phyloP scores from a whole-genome alignment of 208 protist species.

The Acanthamoeba culbertsoni region DNA sequence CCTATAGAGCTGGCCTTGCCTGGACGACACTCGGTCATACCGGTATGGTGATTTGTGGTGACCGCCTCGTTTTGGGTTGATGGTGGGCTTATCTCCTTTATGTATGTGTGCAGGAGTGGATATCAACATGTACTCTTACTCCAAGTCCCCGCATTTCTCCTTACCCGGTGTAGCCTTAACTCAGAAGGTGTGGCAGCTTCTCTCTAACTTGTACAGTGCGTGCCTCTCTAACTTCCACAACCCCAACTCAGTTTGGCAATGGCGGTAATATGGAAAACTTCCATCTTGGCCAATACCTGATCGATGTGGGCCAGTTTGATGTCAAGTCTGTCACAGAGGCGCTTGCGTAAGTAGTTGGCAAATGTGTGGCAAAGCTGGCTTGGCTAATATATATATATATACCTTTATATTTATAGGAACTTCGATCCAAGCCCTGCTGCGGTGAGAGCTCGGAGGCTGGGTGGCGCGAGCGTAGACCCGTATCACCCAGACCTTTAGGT shows the following conservation, averaged over 20 bases:
- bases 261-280: neutral
- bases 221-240: neutral
- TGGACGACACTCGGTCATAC: conserved; percentile 74
- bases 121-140: conserved; percentile 71
- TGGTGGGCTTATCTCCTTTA: neutral
- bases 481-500: too few relatives aligned
- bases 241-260: neutral
- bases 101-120: conserved; percentile 55
- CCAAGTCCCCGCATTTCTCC: neutral
- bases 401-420: too few relatives aligned
- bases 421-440: too few relatives aligned
- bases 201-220: neutral
- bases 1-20: conserved; percentile 49
- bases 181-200: neutral
- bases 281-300: neutral
- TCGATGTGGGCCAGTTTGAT: neutral
- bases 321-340: neutral
- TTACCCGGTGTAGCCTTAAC: neutral
- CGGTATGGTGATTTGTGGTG: neutral
- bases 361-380: too few relatives aligned
- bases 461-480: too few relatives aligned
- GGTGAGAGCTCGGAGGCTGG: too few relatives aligned
- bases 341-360: neutral
- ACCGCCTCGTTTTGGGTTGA: neutral
- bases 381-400: too few relatives aligned